Evolutionary conservation across 441 rosid species (phyloP), one percentile per base, ranked within the genome.

Genomic region (Gossypium lobatum): DNA sequence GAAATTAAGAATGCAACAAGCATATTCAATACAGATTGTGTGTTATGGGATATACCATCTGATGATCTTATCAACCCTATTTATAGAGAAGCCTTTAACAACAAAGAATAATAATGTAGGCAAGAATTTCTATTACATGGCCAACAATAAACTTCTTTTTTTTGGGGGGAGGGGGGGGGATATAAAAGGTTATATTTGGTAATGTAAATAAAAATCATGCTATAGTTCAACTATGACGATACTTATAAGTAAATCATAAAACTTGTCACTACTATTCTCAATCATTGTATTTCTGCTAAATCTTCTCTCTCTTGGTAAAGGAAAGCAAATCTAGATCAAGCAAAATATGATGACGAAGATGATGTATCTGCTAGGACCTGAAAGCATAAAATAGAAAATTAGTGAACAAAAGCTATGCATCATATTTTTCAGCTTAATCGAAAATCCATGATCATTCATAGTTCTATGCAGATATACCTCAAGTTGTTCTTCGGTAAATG

Each of bases 331-430:
- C 16, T 78, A 50, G 59, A 71, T 95, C 92, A 95, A 80, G 99
- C 97, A 58, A 93, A 95, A 79, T 93, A 95, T 3, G 99, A 95
- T 0, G 99, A 92, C 0, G 99, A 93, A 0, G 99, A 93, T 16
- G 97, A 89, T 23, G 98, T 93, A 80, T 95, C 99, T 0, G 99
- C 97, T 80, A 95, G 87, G 79, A 95, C 85, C 98, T 95, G 97
- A 84, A 85, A 77, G 59, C 55, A 64, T 61, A 53, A 71, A 77
- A 14, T 34, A 74, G 66, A 34, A 14, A 23, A 37, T 70, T 64
- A 16, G 55, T 70, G 54, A 60, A 16, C 53, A 67, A 18, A 28
- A 71, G 65, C 17, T 66, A 34, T 23, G 21, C 9, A 57, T 20
- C 25, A 45, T 10, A 46, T 57, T 18, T 39, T 60, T 26, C 64